These are phyloP conservation scores for Whalleya microplaca DNA, from an alignment of 2,329 filamentous ascomycete genomes.

Conservation along the genomic window DNA sequence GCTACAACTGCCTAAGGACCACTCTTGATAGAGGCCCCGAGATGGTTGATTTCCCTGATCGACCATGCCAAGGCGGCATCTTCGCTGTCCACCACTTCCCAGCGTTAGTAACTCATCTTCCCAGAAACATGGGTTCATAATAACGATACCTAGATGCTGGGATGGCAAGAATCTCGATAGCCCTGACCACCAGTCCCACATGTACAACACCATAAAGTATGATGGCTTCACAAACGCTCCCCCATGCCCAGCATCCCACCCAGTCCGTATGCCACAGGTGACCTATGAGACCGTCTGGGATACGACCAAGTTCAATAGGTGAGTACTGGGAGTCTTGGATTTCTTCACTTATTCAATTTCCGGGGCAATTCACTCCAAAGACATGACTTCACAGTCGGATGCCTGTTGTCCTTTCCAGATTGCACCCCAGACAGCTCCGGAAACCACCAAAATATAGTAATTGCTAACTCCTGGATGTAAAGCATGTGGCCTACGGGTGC, in stretches of 20 bases:
- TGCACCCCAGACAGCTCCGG: no score
- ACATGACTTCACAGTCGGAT: no score
- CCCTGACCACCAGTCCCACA: conserved; percentile 25
- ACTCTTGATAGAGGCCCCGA: conserved; percentile 43
- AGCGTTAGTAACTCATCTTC: conserved; percentile 30
- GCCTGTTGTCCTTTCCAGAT: no score
- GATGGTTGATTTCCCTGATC: conserved; percentile 44
- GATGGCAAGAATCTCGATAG: conserved; percentile 30
- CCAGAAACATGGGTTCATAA: background rate
- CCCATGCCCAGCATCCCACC: conserved; percentile 34
- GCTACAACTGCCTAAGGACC: conserved; percentile 46
- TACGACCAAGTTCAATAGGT: conserved; percentile 42
- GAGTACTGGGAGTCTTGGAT: no score
- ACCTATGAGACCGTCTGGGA: conserved; percentile 50
- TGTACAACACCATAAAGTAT: conserved; percentile 31
- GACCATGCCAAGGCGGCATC: conserved; percentile 46
- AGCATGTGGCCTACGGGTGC: conserved; percentile 40
- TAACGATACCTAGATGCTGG: conserved; percentile 23
- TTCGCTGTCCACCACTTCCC: conserved; percentile 48
- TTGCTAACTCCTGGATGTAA: no score
- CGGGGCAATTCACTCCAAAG: no score
- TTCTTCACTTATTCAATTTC: no score
- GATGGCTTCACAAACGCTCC: conserved; percentile 30
- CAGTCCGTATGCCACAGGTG: conserved; percentile 45
- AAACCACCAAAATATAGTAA: no score